Evolutionary conservation across 2,329 filamentous ascomycete genomes (phyloP).

Genomic region (Trichoderma simmonsii): DNA sequence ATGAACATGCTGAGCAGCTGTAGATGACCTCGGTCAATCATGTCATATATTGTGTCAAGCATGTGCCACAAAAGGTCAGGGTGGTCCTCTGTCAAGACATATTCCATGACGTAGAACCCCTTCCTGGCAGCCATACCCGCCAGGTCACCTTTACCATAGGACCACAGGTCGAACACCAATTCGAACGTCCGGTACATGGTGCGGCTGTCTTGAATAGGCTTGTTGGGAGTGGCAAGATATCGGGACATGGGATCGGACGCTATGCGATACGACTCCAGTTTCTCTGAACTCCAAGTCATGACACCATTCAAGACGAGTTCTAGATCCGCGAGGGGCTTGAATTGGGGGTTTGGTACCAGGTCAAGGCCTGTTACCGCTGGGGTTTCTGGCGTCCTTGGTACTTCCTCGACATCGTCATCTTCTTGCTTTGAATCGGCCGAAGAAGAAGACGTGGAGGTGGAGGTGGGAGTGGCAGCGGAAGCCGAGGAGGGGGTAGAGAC

Average conservation of each 20-base stretch:
- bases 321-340: slow-evolving; percentile 29
- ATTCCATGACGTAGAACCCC: slow-evolving; percentile 37
- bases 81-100: slow-evolving; percentile 36
- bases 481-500: not conserved
- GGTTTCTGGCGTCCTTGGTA: not conserved
- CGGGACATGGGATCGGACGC: slow-evolving; percentile 36
- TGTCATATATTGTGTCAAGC: slow-evolving; percentile 38
- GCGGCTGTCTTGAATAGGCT: slow-evolving; percentile 37
- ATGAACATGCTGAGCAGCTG: slow-evolving; percentile 35
- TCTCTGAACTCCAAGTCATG: slow-evolving; percentile 35
- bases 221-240: slow-evolving; percentile 35
- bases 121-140: slow-evolving; percentile 37
- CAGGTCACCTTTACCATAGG: slow-evolving; percentile 34
- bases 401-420: not conserved
- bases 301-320: slow-evolving; percentile 35
- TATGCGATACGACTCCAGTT: slow-evolving; percentile 30
- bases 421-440: not conserved
- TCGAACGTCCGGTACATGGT: slow-evolving; percentile 41
- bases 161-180: slow-evolving; percentile 38
- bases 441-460: slow-evolving; percentile 16
- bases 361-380: slow-evolving; percentile 17
- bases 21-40: slow-evolving; percentile 36
- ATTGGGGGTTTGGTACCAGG: slow-evolving; percentile 25
- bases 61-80: slow-evolving; percentile 39
- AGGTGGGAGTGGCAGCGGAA: not conserved